These are phyloP conservation scores for Yarrowia deformans DNA, from an alignment of 805 yeast genomes.

Conservation along the genomic window DNA sequence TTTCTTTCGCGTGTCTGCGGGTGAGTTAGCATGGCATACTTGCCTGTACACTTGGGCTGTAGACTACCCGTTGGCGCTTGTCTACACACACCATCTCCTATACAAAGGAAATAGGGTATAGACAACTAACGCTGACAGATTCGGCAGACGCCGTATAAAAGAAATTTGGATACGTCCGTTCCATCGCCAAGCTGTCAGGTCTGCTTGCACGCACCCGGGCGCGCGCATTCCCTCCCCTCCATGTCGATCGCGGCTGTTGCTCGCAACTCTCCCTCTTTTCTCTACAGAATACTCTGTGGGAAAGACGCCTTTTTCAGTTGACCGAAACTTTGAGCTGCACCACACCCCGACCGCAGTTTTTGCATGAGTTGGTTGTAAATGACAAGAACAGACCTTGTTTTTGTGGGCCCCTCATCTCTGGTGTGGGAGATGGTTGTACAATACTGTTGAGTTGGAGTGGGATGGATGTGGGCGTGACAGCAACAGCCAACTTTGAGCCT, in stretches of 20 bases:
- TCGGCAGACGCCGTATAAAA: background rate
- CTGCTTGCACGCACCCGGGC: background rate
- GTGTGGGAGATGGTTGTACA: too few species aligned
- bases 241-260: constrained; percentile 34
- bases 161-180: background rate
- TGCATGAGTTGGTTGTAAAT: too few species aligned
- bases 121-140: constrained; percentile 1
- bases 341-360: constrained; percentile 10
- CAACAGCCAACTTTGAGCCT: too few species aligned
- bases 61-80: background rate
- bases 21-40: background rate
- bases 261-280: background rate
- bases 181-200: constrained; percentile 19
- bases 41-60: background rate
- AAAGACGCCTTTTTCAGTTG: background rate
- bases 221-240: background rate
- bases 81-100: background rate
- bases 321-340: constrained; percentile 14
- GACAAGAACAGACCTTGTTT: too few species aligned
- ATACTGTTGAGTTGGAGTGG: too few species aligned
- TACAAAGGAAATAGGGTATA: background rate
- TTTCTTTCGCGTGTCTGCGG: background rate
- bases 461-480: too few species aligned
- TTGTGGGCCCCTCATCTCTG: too few species aligned
- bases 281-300: background rate